Conservation (phyloP, 768 basidiomycete species). For the Russula griseocarnosa region DNA sequence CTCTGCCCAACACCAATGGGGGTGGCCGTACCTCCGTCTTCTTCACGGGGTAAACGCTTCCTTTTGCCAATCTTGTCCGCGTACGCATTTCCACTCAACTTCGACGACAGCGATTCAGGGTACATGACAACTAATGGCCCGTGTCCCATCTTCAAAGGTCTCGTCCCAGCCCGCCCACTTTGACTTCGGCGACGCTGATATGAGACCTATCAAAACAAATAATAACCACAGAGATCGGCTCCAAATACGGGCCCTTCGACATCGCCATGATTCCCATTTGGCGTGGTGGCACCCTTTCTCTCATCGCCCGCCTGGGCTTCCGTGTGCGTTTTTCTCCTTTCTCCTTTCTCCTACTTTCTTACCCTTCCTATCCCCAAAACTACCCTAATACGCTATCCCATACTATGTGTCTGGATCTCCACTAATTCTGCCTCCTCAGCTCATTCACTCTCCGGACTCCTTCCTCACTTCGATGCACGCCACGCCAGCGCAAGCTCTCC, state of each 20-base stretch:
- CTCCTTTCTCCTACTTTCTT: neutral
- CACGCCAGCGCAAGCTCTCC: slow-evolving; percentile 41
- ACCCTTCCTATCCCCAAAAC: neutral
- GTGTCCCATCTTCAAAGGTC: slow-evolving; percentile 40
- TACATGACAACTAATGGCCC: slow-evolving; percentile 35
- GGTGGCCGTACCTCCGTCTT: slow-evolving; percentile 28
- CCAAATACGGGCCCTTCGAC: slow-evolving; percentile 40
- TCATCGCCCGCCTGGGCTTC: slow-evolving; percentile 39
- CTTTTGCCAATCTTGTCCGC: neutral
- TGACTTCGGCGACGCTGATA: neutral
- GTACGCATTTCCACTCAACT: neutral
- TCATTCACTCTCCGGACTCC: slow-evolving; percentile 23
- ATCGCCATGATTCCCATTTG: slow-evolving; percentile 44
- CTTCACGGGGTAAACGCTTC: slow-evolving; percentile 33
- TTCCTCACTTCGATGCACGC: slow-evolving; percentile 39
- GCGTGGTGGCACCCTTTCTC: slow-evolving; percentile 42
- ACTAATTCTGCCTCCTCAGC: slow-evolving; percentile 31
- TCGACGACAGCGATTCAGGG: slow-evolving; percentile 37
- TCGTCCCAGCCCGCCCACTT: neutral
- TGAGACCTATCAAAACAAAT: neutral
- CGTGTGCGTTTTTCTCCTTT: slow-evolving; percentile 32
- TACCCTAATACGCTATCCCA: neutral
- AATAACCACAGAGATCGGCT: slow-evolving; percentile 37
- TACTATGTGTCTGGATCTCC: neutral
- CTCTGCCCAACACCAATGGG: slow-evolving; percentile 18